A percentile compares a stretch with the other conserved stretches of the same genome.
These are phyloP conservation scores for Colletotrichum sp. DNA, from an alignment of 2,329 filamentous ascomycete genomes.

Conservation along the genomic window DNA sequence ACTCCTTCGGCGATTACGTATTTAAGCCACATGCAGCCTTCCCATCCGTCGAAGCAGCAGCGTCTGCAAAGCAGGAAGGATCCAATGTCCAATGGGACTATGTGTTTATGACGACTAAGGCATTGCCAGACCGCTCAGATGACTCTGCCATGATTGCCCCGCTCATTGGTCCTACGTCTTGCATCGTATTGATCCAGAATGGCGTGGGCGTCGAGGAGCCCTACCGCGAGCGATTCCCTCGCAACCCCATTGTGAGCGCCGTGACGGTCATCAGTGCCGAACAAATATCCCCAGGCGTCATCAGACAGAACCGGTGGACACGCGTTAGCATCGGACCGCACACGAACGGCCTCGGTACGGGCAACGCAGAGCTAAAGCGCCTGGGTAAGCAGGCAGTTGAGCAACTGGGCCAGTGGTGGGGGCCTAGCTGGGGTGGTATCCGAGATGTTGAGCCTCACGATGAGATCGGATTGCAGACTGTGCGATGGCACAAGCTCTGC, in stretches of 20 bases:
- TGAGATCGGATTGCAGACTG: conserved; percentile 70
- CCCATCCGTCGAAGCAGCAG: conserved; percentile 63
- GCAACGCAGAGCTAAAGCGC: conserved; percentile 33
- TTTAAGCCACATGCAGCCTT: conserved; percentile 69
- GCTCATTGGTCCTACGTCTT: conserved; percentile 58
- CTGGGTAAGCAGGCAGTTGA: conserved; percentile 48
- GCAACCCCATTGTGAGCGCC: conserved; percentile 66
- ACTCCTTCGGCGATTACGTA: conserved; percentile 69
- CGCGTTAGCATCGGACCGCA: conserved; percentile 74
- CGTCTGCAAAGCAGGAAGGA: conserved; percentile 17
- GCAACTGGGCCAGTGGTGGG: conserved; percentile 57
- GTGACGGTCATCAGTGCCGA: conserved; percentile 75
- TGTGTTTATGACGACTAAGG: conserved; percentile 74
- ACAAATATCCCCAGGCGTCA: conserved; percentile 65
- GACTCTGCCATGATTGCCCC: conserved; percentile 67
- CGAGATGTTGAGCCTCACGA: conserved; percentile 69
- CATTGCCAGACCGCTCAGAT: conserved; percentile 67
- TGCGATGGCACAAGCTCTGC: conserved; percentile 79
- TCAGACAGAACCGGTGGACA: conserved; percentile 78
- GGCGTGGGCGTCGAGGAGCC: conserved; percentile 74
- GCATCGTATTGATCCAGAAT: conserved; percentile 73
- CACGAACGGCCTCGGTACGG: conserved; percentile 50
- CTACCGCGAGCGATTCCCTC: conserved; percentile 66
- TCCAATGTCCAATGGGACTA: conserved; percentile 52
- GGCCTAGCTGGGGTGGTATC: conserved; percentile 59